phyloP scores from a whole-genome alignment of 768 basidiomycete species.

The Candolleomyces efflorescens region DNA sequence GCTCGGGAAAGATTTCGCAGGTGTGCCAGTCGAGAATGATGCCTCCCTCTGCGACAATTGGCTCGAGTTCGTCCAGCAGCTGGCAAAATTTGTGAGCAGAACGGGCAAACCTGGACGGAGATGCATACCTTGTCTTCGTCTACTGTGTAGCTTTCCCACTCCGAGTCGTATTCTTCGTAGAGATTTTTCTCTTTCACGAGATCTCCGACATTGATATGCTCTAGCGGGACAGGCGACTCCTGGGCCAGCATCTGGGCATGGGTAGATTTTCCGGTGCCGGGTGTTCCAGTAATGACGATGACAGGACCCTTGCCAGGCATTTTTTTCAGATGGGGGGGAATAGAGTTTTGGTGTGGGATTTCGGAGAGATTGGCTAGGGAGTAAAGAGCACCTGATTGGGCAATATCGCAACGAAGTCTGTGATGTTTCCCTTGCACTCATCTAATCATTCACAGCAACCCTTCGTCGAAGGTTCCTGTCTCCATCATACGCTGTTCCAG shows the following conservation, averaged over 20 bases:
- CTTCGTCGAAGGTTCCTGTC: background rate
- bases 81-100: conserved; percentile 25
- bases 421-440: background rate
- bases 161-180: conserved; percentile 83
- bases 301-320: conserved; percentile 43
- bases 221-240: conserved; percentile 64
- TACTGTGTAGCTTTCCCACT: conserved; percentile 92
- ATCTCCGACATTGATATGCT: conserved; percentile 88
- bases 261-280: conserved; percentile 95
- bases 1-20: conserved; percentile 90
- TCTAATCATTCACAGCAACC: too few species aligned
- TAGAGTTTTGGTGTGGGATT: background rate
- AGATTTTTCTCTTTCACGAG: conserved; percentile 79
- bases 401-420: background rate
- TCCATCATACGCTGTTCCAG: background rate
- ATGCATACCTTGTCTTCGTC: conserved; percentile 89
- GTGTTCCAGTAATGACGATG: conserved; percentile 87
- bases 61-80: conserved; percentile 88
- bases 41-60: conserved; percentile 62
- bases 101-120: background rate
- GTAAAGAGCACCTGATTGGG: background rate
- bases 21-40: conserved; percentile 94
- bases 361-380: background rate
- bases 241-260: conserved; percentile 81
- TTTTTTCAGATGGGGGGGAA: conserved; percentile 1